Evolutionary conservation across 2,329 filamentous ascomycete genomes (phyloP), one percentile per base, ranked within the genome.

Genomic region (Ascochyta viciae-villosae): DNA sequence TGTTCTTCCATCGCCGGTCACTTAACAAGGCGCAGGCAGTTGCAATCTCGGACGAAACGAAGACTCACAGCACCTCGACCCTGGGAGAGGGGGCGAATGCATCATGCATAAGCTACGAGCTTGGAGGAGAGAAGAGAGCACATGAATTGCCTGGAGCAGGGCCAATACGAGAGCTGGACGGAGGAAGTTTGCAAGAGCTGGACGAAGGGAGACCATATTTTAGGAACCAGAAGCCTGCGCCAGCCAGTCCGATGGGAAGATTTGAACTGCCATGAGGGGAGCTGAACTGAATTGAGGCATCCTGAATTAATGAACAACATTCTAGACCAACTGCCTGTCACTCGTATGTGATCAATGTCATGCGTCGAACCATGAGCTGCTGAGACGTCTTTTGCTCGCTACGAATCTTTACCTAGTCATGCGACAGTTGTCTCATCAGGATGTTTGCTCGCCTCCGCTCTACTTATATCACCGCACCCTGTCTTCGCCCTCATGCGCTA

Each of bases 21-120:
- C 44, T 53, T 7, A 38, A 56, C 22, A 61, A 61, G 31, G 54
- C 62, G 15, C 53, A 45, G 27, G 61, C 63, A 33, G 60, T 60
- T 33, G 23, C 33, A 12, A 29, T 29, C 12, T 12, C 42, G 15
- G 38, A 53, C 1, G 39, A 51, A 3, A 54, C 43, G 23, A 61
- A 53, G 27, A 50, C 43, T 1, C 23, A 42, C 16, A 58, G 46
- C 35, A 48, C 37, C 23, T 46, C 58, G 15, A 42, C 60, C 8
- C 24, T 46, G n/a, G 46, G 53, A n/a, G 54, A 62, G 40, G 62
- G 64, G 19, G 15, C 60, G 34, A 45, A 61, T 16, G 57, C 52
- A 23, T 52, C 55, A 7, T 27, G 26, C 9, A 42, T 43, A 12
- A 34, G 37, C 6, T 46, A 62, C 13, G 63, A 65, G 39, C 27